Evolutionary conservation across 345 rosid genomes (phyloP), one percentile per base, ranked within the genome.

Genomic region (Mangifera indica): DNA sequence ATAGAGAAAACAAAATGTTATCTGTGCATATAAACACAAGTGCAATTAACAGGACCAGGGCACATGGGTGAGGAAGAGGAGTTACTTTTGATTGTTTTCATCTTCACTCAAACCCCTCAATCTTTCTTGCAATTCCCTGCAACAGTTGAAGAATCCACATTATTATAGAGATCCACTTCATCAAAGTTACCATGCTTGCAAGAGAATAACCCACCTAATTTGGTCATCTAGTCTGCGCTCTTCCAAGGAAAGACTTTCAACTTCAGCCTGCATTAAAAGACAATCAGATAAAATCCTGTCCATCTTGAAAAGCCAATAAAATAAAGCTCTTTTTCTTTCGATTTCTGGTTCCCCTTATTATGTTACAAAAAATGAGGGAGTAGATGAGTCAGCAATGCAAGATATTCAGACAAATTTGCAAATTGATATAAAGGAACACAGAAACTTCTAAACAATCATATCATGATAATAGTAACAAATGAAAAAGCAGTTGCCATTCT

Each of bases 41-140:
- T 49, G 55, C 9, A 56, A 21, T n/a, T 51, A 73, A 77, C 2
- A 17, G 68, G 48, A 67, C 48, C 53, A 8, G 45, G 34, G 48
- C 21, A 45, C 4, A 77, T 34, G 69, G 71, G 34, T 65, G 51
- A 54, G 37, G 25, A 62, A 63, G 78, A 71, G 20, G 65, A 34
- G 5, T 79, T 87, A 92, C 99, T 84, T 92, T 70, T 81, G 94
- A 66, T 84, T 91, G 87, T 78, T 85, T 69, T 88, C 89, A 76
- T 92, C 83, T 84, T 92, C 99, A 67, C 94, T 89, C 76, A 95
- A 78, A 61, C 74, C 80, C 83, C 89, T 84, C 79, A 95, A 68
- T 71, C 79, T 88, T 76, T 86, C 97, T 84, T 91, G 90, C 86
- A 87, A 81, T 83, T 86, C 88, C 79, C 99, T 95, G 88, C 75